Conservation (phyloP, 2,329 filamentous ascomycete genomes). For the Cladosporium velox region DNA sequence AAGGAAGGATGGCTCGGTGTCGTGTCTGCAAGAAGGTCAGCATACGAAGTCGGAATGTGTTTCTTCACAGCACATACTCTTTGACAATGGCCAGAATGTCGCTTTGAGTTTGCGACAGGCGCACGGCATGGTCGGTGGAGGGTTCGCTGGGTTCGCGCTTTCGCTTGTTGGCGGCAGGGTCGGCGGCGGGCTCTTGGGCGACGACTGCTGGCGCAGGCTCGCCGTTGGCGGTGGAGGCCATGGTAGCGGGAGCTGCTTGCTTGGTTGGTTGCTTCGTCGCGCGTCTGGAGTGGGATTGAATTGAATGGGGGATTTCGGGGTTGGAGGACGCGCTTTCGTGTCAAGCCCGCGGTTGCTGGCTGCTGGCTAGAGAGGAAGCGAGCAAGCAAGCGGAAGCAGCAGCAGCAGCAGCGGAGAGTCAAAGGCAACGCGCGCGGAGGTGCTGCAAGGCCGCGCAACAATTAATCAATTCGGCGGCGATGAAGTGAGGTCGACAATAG, state of each 20-base stretch:
- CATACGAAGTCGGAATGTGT: neutral
- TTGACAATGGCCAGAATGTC: conserved; percentile 47
- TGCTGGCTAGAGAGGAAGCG: neutral
- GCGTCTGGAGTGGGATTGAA: neutral
- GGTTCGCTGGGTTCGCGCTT: conserved; percentile 45
- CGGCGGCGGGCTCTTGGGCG: conserved; percentile 17
- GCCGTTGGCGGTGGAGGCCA: conserved; percentile 27
- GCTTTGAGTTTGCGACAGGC: conserved; percentile 36
- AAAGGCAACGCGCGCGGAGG: neutral
- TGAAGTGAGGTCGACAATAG: neutral
- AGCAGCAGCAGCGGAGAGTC: neutral
- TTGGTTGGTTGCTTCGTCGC: conserved; percentile 10
- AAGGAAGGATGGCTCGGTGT: conserved; percentile 51
- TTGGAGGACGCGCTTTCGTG: conserved; percentile 15
- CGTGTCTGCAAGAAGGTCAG: conserved; percentile 34
- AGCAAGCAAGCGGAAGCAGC: neutral
- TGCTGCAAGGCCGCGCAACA: neutral
- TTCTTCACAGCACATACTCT: conserved; percentile 35
- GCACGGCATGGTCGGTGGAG: conserved; percentile 29
- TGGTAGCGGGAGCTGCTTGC: conserved; percentile 14
- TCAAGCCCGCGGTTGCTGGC: conserved; percentile 15
- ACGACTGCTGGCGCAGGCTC: conserved; percentile 21
- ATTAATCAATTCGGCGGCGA: neutral
- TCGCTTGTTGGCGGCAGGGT: conserved; percentile 41
- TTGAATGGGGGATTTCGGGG: neutral